phyloP scores from a whole-genome alignment of 441 rosid genomes.

The Hura crepitans region DNA sequence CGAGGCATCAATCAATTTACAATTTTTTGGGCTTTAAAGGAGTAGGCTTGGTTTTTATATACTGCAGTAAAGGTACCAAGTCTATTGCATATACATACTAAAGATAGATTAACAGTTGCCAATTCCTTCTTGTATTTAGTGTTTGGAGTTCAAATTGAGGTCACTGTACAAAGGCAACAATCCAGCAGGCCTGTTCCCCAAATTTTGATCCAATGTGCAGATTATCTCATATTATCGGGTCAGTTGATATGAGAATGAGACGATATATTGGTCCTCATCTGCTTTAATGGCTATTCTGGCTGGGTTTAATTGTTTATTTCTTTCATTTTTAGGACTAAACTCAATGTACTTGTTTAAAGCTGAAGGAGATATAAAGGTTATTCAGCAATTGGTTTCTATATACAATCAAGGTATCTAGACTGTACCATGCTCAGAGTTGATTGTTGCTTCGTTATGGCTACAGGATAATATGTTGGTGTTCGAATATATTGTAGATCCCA shows the following conservation, averaged over 20 bases:
- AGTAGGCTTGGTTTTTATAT: background rate
- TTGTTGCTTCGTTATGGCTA: slow-evolving; percentile 2
- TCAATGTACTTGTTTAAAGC: slow-evolving; percentile 61
- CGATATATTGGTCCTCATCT: slow-evolving; percentile 1
- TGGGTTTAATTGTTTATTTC: slow-evolving; percentile 8
- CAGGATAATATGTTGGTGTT: slow-evolving; percentile 7
- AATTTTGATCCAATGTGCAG: slow-evolving; percentile 68
- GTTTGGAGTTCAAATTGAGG: slow-evolving; percentile 81
- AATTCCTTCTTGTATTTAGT: slow-evolving; percentile 33
- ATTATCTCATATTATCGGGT: slow-evolving; percentile 81
- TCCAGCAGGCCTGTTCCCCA: slow-evolving; percentile 61
- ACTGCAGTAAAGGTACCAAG: background rate
- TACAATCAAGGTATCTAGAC: slow-evolving; percentile 64
- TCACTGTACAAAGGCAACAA: slow-evolving; percentile 65
- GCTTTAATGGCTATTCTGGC: background rate
- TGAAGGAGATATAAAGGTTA: slow-evolving; percentile 68
- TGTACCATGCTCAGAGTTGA: slow-evolving; percentile 7
- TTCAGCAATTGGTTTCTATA: slow-evolving; percentile 65
- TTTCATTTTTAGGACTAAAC: slow-evolving; percentile 50
- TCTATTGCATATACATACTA: background rate
- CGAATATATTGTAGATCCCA: slow-evolving; percentile 44
- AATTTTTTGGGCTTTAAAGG: background rate
- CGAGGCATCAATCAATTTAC: background rate
- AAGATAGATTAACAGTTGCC: slow-evolving; percentile 14
- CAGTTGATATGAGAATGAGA: slow-evolving; percentile 14